Evolutionary conservation across 306 rosid genomes (phyloP).

Genomic region (Castanea mollissima): DNA sequence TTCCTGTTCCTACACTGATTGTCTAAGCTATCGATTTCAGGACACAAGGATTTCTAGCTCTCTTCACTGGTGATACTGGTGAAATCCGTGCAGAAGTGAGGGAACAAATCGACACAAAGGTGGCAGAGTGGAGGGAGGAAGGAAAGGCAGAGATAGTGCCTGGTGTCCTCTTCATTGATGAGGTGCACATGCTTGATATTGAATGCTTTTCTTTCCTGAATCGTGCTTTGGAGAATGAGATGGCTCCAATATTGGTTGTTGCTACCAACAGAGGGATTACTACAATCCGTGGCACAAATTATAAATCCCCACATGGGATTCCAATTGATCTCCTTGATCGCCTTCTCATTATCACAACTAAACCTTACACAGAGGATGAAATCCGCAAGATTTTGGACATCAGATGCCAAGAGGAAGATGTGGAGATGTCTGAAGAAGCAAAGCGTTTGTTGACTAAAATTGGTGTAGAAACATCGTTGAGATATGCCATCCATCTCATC

Average conservation of each 20-base stretch:
- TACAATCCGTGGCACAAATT: conserved; percentile 86
- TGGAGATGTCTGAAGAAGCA: conserved; percentile 90
- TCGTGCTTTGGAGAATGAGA: conserved; percentile 94
- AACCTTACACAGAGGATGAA: conserved; percentile 81
- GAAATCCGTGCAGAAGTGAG: conserved; percentile 98
- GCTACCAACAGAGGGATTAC: conserved; percentile 98
- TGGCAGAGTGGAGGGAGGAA: conserved; percentile 99
- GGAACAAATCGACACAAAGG: conserved; percentile 98
- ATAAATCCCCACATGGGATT: conserved; percentile 95
- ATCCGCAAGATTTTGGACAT: conserved; percentile 82
- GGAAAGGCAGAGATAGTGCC: conserved; percentile 98
- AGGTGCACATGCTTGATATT: conserved; percentile 97
- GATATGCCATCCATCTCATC: conserved; percentile 94
- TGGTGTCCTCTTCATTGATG: conserved; percentile 93
- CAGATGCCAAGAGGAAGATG: conserved; percentile 93
- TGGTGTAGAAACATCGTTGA: conserved; percentile 86
- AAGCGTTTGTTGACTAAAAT: conserved; percentile 79
- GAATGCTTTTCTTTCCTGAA: conserved; percentile 94
- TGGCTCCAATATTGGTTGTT: conserved; percentile 94
- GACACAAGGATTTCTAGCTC: conserved; percentile 96
- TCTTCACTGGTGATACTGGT: conserved; percentile 96
- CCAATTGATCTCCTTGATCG: conserved; percentile 95
- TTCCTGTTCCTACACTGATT: conserved; percentile 16
- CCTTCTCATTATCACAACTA: conserved; percentile 83
- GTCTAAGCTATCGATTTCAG: conserved; percentile 37